Percentiles rank a stretch among this genome's conserved stretches.
phyloP scores from a whole-genome alignment of 768 basidiomycete genomes.

The Leccinellum luteum region DNA sequence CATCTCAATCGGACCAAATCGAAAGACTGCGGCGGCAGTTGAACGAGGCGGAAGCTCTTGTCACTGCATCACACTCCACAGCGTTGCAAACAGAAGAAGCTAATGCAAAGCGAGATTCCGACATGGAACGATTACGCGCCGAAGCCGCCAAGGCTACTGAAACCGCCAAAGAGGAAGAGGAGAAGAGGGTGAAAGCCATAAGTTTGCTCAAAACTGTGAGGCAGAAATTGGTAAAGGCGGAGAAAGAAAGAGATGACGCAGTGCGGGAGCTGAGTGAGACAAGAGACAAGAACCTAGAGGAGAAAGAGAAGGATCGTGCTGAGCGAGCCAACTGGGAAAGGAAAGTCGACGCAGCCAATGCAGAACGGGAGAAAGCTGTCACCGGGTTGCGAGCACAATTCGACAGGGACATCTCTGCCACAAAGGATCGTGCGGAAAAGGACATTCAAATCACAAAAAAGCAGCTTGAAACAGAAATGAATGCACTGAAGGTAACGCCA shows the following conservation, averaged over 20 bases:
- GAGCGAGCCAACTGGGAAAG: conserved; percentile 55
- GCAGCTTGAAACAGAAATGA: conserved; percentile 76
- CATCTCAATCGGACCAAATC: conserved; percentile 76
- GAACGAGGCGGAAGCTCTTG: conserved; percentile 64
- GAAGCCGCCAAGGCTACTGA: conserved; percentile 63
- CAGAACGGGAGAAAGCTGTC: conserved; percentile 62
- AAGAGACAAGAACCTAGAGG: conserved; percentile 53
- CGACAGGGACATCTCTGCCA: conserved; percentile 62
- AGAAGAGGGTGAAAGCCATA: conserved; percentile 94
- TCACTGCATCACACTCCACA: conserved; percentile 54
- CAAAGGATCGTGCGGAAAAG: conserved; percentile 71
- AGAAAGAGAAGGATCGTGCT: conserved; percentile 40
- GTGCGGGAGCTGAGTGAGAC: conserved; percentile 51
- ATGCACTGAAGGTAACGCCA: conserved; percentile 61
- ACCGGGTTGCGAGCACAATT: conserved; percentile 62
- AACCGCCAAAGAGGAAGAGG: conserved; percentile 88
- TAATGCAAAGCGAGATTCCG: conserved; percentile 47
- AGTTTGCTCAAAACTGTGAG: conserved; percentile 92
- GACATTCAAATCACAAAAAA: conserved; percentile 63
- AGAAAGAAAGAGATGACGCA: conserved; percentile 87
- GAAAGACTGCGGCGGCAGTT: conserved; percentile 68
- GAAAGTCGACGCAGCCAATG: conserved; percentile 60
- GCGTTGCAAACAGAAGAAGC: conserved; percentile 49
- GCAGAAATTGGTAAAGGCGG: conserved; percentile 93
- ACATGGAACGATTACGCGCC: conserved; percentile 55